Conservation (phyloP, 2,329 filamentous ascomycete species). For the Cladosporium velox region DNA sequence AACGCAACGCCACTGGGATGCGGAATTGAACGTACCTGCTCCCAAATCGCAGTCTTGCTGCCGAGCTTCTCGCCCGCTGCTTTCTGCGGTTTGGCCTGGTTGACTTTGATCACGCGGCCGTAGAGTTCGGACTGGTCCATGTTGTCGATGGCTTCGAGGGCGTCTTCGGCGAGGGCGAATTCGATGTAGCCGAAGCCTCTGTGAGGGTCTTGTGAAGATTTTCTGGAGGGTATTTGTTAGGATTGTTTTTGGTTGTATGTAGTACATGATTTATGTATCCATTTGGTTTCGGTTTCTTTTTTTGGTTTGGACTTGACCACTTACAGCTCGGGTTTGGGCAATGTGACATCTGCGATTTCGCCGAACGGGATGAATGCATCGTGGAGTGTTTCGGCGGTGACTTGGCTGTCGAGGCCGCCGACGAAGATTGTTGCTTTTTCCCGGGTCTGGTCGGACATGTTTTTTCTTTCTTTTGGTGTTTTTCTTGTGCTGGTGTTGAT, state of each 20-base stretch:
- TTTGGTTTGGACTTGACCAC: neutral
- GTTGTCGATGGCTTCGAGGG: slow-evolving; percentile 94
- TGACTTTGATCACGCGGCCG: slow-evolving; percentile 88
- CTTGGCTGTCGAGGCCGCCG: slow-evolving; percentile 78
- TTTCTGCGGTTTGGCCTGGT: slow-evolving; percentile 88
- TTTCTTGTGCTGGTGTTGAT: neutral
- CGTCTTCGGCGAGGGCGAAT: slow-evolving; percentile 82
- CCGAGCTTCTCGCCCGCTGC: slow-evolving; percentile 83
- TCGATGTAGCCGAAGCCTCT: slow-evolving; percentile 96
- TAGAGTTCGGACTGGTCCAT: slow-evolving; percentile 98
- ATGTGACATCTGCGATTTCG: slow-evolving; percentile 85
- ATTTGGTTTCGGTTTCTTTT: too few species aligned
- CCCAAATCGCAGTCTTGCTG: slow-evolving; percentile 93
- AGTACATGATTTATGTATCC: neutral
- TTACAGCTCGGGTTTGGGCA: slow-evolving; percentile 81
- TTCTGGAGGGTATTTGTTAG: slow-evolving; percentile 22
- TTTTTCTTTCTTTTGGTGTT: slow-evolving; percentile 14
- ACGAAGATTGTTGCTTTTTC: slow-evolving; percentile 93
- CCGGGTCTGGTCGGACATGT: slow-evolving; percentile 78
- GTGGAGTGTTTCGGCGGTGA: slow-evolving; percentile 73
- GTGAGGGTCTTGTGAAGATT: slow-evolving; percentile 76
- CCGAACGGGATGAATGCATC: slow-evolving; percentile 97
- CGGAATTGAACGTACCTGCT: slow-evolving; percentile 68
- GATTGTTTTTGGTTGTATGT: slow-evolving; percentile 8
- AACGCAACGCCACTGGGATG: neutral